phyloP scores from a whole-genome alignment of 352 stramenopile genomes.

The Pythium brachiatum region DNA sequence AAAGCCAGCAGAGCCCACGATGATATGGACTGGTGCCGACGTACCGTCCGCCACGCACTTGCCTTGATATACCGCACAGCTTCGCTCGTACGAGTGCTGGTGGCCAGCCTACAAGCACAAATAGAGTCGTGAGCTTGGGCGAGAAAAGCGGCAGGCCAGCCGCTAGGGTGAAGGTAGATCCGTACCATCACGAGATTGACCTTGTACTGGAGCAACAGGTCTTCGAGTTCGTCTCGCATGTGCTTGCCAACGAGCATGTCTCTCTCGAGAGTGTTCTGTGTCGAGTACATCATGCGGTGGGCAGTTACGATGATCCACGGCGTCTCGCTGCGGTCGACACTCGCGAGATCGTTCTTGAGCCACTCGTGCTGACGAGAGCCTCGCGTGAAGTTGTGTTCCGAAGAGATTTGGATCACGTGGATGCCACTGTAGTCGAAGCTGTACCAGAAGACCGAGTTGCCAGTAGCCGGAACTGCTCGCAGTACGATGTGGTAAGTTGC shows the following conservation, averaged over 20 bases:
- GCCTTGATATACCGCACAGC: constrained; percentile 71
- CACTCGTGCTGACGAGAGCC: constrained; percentile 88
- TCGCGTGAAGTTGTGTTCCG: constrained; percentile 86
- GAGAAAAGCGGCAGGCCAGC: no score
- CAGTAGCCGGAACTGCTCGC: constrained; percentile 48
- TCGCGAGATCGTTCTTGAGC: constrained; percentile 73
- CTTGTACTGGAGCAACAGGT: constrained; percentile 72
- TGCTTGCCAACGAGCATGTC: constrained; percentile 69
- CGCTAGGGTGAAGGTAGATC: no score
- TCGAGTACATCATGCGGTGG: constrained; percentile 87
- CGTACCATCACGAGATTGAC: constrained; percentile 90
- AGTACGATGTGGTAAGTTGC: not conserved
- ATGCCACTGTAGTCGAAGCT: constrained; percentile 88
- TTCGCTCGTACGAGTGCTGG: constrained; percentile 89
- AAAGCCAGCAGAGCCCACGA: constrained; percentile 76
- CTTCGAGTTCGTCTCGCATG: constrained; percentile 87
- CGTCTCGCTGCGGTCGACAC: constrained; percentile 75
- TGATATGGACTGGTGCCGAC: constrained; percentile 63
- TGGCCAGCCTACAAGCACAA: constrained; percentile 59
- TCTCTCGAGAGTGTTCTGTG: constrained; percentile 45
- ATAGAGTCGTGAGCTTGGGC: no score
- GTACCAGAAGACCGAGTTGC: constrained; percentile 83
- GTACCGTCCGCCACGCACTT: constrained; percentile 53
- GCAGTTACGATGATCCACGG: constrained; percentile 91
- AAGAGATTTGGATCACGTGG: constrained; percentile 90